Conservation (phyloP, 257 asterid species). For the Scutellaria baicalensis region DNA sequence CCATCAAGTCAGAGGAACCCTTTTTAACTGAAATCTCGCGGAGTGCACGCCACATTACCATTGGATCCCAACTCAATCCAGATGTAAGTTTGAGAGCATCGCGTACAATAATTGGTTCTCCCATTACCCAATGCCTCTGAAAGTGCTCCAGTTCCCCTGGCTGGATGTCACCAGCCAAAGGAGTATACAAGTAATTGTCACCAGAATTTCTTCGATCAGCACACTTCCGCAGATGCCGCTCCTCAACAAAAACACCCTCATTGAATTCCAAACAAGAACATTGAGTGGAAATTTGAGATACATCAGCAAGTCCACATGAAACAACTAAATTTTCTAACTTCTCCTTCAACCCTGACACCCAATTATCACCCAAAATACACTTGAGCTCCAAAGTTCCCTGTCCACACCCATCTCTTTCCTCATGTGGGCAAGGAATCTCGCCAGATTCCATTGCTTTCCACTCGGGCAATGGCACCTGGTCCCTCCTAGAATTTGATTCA, state of each 20-base stretch:
- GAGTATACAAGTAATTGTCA: constrained; percentile 50
- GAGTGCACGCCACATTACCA: constrained; percentile 78
- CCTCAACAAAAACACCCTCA: background rate
- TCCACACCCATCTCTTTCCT: constrained; percentile 54
- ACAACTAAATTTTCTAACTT: constrained; percentile 20
- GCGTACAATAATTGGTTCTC: constrained; percentile 54
- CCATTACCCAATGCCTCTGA: constrained; percentile 52
- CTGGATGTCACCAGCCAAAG: constrained; percentile 37
- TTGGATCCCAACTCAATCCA: constrained; percentile 76
- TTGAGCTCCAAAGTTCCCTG: constrained; percentile 31
- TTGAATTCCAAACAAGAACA: constrained; percentile 27
- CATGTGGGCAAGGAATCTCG: constrained; percentile 50
- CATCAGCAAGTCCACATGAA: constrained; percentile 2
- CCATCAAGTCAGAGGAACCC: constrained; percentile 38
- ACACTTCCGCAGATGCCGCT: constrained; percentile 23
- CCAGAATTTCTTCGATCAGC: constrained; percentile 28
- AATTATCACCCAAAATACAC: constrained; percentile 29
- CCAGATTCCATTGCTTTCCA: constrained; percentile 41
- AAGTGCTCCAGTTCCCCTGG: constrained; percentile 45
- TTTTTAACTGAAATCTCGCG: constrained; percentile 25
- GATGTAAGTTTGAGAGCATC: constrained; percentile 34
- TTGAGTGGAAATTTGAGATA: constrained; percentile 6
- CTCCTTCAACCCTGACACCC: constrained; percentile 28
- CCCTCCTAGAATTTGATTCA: constrained; percentile 5
- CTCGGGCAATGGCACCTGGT: constrained; percentile 23